Evolutionary conservation across 2,329 filamentous ascomycete genomes (phyloP), one percentile per base, ranked within the genome.

Genomic region (Fusarium nematophilum): DNA sequence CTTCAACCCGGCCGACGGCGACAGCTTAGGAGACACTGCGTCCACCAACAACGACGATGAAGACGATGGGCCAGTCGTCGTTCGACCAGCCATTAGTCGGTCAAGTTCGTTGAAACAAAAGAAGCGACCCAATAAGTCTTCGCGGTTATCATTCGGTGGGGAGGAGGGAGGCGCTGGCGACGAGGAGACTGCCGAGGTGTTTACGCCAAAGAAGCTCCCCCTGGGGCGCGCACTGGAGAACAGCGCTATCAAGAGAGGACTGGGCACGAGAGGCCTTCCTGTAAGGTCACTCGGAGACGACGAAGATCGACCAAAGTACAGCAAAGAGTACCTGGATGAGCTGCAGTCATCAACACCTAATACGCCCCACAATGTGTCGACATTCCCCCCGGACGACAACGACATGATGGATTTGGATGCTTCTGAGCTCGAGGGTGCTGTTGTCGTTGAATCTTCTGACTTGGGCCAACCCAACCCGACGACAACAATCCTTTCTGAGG

Each of bases 281-380:
- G 73, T 86, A 50, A 81, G 86, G 7, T 81, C 84, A 1, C 78
- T 81, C 6, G 83, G 87, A 11, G 77, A 76, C 9, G 87, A 91
- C 11, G 86, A 90, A 13, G 88, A 89, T 45, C 81, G 90, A 30
- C 93, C 92, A 0, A 90, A 80, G 54, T 98, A 99, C 73, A 96
- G 85, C 78, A 91, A 90, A 69, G 92, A 96, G 66, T 92, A 94
- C 64, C 81, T 99, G 15, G 88, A 91, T 27, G 92, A 97, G 72
- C 82, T 99, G 11, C 91, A 92, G 60, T 90, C 88, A 55, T 93
- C 91, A 10, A 97, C 93, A 0, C 93, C 92, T 0, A 91, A 88
- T 18, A 93, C 91, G 0, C 93, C 93, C 0, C 89, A 86, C 59
- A 84, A 91, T 54, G 69, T 88, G 1, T 78, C 79, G 0, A 76